A percentile compares a stretch with the other conserved stretches of the same genome.
Evolutionary conservation across 768 basidiomycete species (phyloP).

Genomic region (Trametes sanguinea): DNA sequence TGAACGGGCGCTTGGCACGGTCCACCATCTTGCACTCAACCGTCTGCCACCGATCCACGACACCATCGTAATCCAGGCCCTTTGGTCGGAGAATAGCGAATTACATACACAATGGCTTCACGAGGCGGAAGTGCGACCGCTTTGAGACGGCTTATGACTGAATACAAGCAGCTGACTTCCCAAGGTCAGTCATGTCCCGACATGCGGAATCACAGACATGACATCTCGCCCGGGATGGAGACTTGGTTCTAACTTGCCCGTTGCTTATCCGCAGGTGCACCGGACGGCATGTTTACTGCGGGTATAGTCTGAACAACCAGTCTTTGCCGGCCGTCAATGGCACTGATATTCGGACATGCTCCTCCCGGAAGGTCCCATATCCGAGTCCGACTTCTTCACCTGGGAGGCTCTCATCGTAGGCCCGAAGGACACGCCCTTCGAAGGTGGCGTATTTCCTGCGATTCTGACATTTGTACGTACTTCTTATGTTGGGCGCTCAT

Average conservation of each 20-base stretch:
- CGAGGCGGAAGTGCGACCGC: conserved; percentile 69
- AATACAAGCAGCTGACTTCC: conserved; percentile 84
- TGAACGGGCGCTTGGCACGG: conserved; percentile 3
- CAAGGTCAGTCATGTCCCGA: conserved; percentile 49
- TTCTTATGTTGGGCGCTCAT: conserved; percentile 18
- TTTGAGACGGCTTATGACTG: conserved; percentile 85
- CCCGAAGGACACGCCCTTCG: conserved; percentile 94
- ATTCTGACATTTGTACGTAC: conserved; percentile 85
- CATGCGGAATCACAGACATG: neutral
- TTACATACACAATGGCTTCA: conserved; percentile 46
- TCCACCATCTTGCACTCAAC: neutral
- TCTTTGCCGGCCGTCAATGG: conserved; percentile 4
- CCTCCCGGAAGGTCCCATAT: conserved; percentile 66
- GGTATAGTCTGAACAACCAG: conserved; percentile 43
- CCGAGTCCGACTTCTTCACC: conserved; percentile 91
- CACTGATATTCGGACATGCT: conserved; percentile 7
- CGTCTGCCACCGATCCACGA: neutral
- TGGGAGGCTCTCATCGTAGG: conserved; percentile 96
- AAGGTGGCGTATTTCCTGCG: conserved; percentile 93
- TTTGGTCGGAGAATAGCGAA: neutral
- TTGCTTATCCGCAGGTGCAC: conserved; percentile 55
- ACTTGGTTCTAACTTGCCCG: neutral
- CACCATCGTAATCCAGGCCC: neutral
- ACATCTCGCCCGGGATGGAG: conserved; percentile 3
- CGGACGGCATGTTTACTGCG: conserved; percentile 96